phyloP scores from a whole-genome alignment of 2,329 filamentous ascomycete species.

The Cladosporium sp. region DNA sequence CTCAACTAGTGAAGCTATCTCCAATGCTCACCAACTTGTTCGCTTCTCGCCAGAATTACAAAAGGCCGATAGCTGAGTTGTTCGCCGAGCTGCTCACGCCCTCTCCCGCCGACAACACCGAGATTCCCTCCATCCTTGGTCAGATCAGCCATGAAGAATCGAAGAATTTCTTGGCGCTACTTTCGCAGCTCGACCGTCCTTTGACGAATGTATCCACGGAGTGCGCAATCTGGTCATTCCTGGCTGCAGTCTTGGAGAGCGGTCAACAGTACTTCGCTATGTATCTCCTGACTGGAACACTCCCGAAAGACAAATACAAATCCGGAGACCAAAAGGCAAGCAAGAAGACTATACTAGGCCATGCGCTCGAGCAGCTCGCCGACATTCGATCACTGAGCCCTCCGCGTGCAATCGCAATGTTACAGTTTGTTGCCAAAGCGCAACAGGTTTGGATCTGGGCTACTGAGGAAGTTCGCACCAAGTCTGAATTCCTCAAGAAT shows the following conservation, averaged over 20 bases:
- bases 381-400: conserved; percentile 63
- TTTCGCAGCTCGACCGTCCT: conserved; percentile 76
- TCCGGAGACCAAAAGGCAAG: conserved; percentile 56
- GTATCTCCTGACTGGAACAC: conserved; percentile 84
- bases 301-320: conserved; percentile 74
- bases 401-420: conserved; percentile 70
- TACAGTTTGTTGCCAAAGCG: conserved; percentile 84
- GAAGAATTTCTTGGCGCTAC: conserved; percentile 77
- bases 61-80: conserved; percentile 65
- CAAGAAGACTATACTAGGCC: conserved; percentile 69
- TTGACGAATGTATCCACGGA: conserved; percentile 67
- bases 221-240: conserved; percentile 76
- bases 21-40: conserved; percentile 77
- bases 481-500: conserved; percentile 70
- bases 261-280: conserved; percentile 96
- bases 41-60: conserved; percentile 67
- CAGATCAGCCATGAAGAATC: conserved; percentile 82
- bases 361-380: conserved; percentile 71
- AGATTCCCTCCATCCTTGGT: conserved; percentile 91
- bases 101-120: conserved; percentile 59
- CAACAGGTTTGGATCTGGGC: conserved; percentile 98
- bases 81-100: conserved; percentile 74
- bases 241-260: conserved; percentile 82
- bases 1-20: conserved; percentile 77
- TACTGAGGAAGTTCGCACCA: conserved; percentile 74